These are phyloP conservation scores for Saccharomycopsis phalli DNA, from an alignment of 1,139 yeast species.

Conservation along the genomic window DNA sequence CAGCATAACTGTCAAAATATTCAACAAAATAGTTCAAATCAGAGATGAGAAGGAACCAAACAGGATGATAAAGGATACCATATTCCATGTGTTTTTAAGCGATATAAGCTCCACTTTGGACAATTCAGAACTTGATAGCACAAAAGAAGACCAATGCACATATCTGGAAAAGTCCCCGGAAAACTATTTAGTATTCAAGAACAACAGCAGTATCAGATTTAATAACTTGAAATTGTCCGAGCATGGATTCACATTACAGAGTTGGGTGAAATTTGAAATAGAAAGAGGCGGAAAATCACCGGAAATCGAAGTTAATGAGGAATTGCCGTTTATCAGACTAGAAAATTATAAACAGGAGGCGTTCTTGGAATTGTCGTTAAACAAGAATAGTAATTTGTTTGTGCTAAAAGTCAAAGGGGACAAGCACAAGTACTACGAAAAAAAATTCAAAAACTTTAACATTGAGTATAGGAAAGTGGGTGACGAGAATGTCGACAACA, in stretches of 20 bases:
- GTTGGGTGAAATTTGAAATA: slow-evolving; percentile 19
- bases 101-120: too few species aligned
- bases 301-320: not conserved
- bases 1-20: slow-evolving; percentile 1
- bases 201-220: slow-evolving; percentile 4
- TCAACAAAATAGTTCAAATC: slow-evolving; percentile 9
- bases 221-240: slow-evolving; percentile 12
- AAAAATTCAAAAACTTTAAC: slow-evolving; percentile 25
- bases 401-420: too few species aligned
- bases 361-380: slow-evolving; percentile 15
- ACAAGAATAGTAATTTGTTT: too few species aligned
- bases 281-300: not conserved
- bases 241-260: slow-evolving; percentile 21
- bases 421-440: too few species aligned
- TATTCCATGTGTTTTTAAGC: too few species aligned
- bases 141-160: not conserved
- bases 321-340: slow-evolving; percentile 12
- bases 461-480: slow-evolving; percentile 22
- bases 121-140: too few species aligned
- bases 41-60: too few species aligned
- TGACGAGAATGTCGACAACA: not conserved
- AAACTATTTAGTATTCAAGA: slow-evolving; percentile 12
- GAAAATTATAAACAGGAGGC: slow-evolving; percentile 7
- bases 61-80: too few species aligned
- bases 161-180: too few species aligned